Conservation (phyloP, 345 rosid species). For the Isatis tinctoria region DNA sequence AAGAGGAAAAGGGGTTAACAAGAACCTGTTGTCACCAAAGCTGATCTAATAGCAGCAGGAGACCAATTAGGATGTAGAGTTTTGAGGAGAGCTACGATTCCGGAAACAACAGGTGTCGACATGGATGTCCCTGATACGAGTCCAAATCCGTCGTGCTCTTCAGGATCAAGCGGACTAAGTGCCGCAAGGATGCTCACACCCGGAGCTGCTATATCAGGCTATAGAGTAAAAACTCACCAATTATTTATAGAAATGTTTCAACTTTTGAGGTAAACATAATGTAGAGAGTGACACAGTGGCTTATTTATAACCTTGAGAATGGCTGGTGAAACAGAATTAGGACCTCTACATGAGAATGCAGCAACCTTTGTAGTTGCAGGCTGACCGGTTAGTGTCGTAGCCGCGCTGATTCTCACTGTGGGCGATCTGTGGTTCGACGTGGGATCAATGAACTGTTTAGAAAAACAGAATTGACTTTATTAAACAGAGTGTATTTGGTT, state of each 20-base stretch:
- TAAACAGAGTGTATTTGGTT: not conserved
- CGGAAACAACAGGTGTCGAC: constrained; percentile 40
- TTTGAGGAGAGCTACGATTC: constrained; percentile 39
- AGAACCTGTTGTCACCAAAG: constrained; percentile 46
- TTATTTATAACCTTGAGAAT: constrained; percentile 48
- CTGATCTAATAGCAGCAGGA: constrained; percentile 48
- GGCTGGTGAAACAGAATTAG: constrained; percentile 48
- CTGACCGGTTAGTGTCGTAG: constrained; percentile 30
- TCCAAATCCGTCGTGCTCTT: not conserved
- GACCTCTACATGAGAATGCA: constrained; percentile 45
- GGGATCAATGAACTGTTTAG: constrained; percentile 30
- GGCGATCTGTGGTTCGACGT: not conserved
- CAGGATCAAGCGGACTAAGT: not conserved
- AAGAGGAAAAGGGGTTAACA: not conserved
- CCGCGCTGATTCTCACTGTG: constrained; percentile 30
- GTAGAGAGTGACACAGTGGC: not conserved
- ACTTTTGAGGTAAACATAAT: not conserved
- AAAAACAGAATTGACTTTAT: constrained; percentile 12
- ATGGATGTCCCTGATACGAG: constrained; percentile 39
- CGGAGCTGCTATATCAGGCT: constrained; percentile 48
- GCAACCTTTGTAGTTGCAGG: constrained; percentile 34
- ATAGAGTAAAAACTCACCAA: not conserved
- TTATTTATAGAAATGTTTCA: not conserved
- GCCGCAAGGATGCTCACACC: constrained; percentile 38
- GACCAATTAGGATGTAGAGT: constrained; percentile 37